A percentile compares a stretch with the other conserved stretches of the same genome.
These are phyloP conservation scores for Bothriochloa decipiens DNA, from an alignment of 176 grass and related monocot species.

Conservation along the genomic window DNA sequence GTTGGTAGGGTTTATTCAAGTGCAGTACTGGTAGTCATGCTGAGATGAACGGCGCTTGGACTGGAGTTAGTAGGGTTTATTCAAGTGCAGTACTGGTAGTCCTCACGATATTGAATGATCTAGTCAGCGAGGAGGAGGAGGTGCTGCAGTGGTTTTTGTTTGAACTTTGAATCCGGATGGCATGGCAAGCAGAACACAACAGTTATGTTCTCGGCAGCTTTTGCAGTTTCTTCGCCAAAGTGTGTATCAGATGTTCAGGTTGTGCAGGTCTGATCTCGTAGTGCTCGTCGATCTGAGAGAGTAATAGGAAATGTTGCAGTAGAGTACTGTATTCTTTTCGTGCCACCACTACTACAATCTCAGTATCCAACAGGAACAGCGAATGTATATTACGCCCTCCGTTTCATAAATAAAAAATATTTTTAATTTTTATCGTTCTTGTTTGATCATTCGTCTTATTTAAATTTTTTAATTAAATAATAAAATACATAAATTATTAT, in stretches of 20 bases:
- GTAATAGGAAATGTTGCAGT: not conserved
- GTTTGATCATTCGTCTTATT: too few species aligned
- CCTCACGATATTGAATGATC: too few species aligned
- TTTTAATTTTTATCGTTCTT: too few species aligned
- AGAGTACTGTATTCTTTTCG: too few species aligned
- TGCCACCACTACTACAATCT: too few species aligned
- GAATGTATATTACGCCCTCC: too few species aligned
- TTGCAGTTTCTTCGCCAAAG: not conserved
- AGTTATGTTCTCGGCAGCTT: constrained; percentile 23
- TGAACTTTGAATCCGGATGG: constrained; percentile 34
- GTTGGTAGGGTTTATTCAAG: not conserved
- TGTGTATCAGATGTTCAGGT: too few species aligned
- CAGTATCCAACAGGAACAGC: too few species aligned
- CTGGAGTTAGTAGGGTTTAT: not conserved
- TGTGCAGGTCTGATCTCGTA: not conserved
- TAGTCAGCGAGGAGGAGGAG: too few species aligned
- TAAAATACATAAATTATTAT: too few species aligned
- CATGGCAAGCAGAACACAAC: constrained; percentile 26
- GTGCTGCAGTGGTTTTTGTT: not conserved
- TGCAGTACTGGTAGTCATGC: not conserved
- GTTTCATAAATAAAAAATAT: too few species aligned
- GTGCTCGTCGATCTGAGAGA: not conserved
- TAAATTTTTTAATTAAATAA: too few species aligned
- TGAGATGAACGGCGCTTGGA: not conserved
- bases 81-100: not conserved